Base-by-base conservation (phyloP, 1,284 basidiomycete genomes). In the Melanopsichium pennsylvanicum region DNA sequence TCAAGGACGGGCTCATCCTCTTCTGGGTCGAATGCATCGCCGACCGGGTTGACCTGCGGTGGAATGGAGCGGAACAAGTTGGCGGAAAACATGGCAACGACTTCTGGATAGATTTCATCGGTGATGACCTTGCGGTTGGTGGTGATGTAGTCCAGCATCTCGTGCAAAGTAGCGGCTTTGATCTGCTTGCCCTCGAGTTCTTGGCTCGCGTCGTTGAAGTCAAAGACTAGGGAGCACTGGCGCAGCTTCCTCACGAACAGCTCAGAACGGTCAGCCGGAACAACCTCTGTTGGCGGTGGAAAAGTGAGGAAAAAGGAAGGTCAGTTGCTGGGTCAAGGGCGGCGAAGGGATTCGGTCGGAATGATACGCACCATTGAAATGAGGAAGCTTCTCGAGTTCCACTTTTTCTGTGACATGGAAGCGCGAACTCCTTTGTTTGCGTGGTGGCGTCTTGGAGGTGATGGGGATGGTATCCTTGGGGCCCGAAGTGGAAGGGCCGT, bases 51-150 rank as follows among this genome's bases (percentile, higher is more conserved):
- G 69, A 97, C 93, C 57, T 95, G 96, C 74, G 96, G 96, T 82
- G 96, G 96, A 86, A 99, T 98, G 76, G 96, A 94, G 58, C 96
- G 91, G 86, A 98, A 99, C 73, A 99, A 88, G 84, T 98, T 98
- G 80, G 90, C 89, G 44, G 91, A 69, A 59, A 80, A 80, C 96
- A 98, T 99, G 81, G 89, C 89, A 73, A 98, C 92, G 63, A 99
- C 95, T 85, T 98, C 96, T 43, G 96, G 96, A 86, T 99, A 99
- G 87, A 98, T 87, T 76, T 87, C 88, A 82, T 99, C 96, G 43
- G 93, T 97, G 80, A 99, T 96, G 74, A 97, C 93, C 64, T 91
- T 90, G 63, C 93, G 88, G 82, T 97, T 93, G 44, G 91, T 93
- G 47, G 95, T 97, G 82, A 99, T 96, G 83, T 97, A 98, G 80